Evolutionary conservation across 1,284 basidiomycete species (phyloP), one percentile per base, ranked within the genome.

Genomic region (Ganoderma resinaceum): DNA sequence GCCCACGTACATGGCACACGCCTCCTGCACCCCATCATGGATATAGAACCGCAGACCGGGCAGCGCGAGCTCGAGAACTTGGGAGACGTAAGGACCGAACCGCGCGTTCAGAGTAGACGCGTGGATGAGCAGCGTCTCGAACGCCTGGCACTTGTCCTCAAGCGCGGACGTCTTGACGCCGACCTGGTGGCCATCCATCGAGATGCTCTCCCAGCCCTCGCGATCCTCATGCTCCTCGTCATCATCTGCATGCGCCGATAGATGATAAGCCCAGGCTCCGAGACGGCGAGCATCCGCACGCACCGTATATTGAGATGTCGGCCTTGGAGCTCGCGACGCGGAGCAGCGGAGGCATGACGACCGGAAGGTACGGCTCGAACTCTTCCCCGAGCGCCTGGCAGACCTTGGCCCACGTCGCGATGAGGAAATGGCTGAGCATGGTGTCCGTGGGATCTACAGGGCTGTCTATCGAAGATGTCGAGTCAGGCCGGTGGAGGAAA

Each of bases 61-160:
- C 2, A 96, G 79, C 2, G 90, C 87, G 23, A 95, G 84, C 76
- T 93, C 90, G 42, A 96, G 85, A 12, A 85, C 86, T 74, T 90
- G 89, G 11, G 86, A 77, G 1, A 95, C 81, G 75, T 91, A 96
- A 0, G 92, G 93, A 0, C 89, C 90, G 74, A 95, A 95, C 2
- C 85, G 84, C 1, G 85, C 82, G 0, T 87, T 86, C 9, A 95
- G 85, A 9, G 91, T 90, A 46, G 88, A 90, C 70, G 89, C 91
- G 75, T 95, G 94, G 23, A 93, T 91, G 5, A 95, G 88, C 18
- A 96, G 84, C 42, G 92, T 94, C 73, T 94, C 92, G 73, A 95
- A 95, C 2, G 94, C 94, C 74, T 94, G 91, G 66, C 93, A 93
- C 78, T 96, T 95, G 74, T 96, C 95, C 74, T 95, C 93, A 72